Evolutionary conservation across 805 yeast genomes (phyloP).

Genomic region (Wickerhamiella azymoides): DNA sequence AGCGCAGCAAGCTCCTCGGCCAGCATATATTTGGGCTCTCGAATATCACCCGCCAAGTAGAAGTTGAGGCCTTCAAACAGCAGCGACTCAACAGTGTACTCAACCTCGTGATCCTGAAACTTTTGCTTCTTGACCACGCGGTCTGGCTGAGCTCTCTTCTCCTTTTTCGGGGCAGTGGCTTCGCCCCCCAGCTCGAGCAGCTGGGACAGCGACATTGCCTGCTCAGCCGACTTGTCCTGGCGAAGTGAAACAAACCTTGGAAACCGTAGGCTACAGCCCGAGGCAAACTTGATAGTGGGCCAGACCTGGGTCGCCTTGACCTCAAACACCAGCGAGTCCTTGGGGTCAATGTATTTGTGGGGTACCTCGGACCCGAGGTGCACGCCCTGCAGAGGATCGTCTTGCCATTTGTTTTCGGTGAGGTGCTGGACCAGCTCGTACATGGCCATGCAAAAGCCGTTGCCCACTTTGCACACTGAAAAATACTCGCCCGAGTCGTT

Average conservation of each 20-base stretch:
- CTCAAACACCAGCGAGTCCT: constrained; percentile 63
- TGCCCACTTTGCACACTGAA: constrained; percentile 68
- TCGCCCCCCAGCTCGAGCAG: constrained; percentile 28
- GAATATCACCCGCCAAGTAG: constrained; percentile 20
- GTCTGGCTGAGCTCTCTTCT: constrained; percentile 15
- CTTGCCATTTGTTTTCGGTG: constrained; percentile 54
- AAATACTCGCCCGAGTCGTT: constrained; percentile 33
- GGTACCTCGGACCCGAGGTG: constrained; percentile 32
- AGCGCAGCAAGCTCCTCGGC: constrained; percentile 16
- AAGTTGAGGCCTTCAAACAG: constrained; percentile 18
- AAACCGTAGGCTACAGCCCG: constrained; percentile 59
- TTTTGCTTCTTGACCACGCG: constrained; percentile 17
- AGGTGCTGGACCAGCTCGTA: constrained; percentile 41
- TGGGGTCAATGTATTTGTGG: constrained; percentile 66
- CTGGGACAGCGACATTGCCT: constrained; percentile 42
- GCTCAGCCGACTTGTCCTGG: constrained; percentile 49
- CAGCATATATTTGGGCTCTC: constrained; percentile 15
- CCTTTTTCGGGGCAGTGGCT: constrained; percentile 9
- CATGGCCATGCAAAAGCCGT: constrained; percentile 61
- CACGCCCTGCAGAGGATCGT: constrained; percentile 23
- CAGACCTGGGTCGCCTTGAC: constrained; percentile 69
- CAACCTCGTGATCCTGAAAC: constrained; percentile 6
- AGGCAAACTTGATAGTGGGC: constrained; percentile 38
- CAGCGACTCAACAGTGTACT: constrained; percentile 3
- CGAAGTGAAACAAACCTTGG: constrained; percentile 59